phyloP scores from a whole-genome alignment of 1,139 yeast genomes.

The Keqinozyma sinolaborantium region DNA sequence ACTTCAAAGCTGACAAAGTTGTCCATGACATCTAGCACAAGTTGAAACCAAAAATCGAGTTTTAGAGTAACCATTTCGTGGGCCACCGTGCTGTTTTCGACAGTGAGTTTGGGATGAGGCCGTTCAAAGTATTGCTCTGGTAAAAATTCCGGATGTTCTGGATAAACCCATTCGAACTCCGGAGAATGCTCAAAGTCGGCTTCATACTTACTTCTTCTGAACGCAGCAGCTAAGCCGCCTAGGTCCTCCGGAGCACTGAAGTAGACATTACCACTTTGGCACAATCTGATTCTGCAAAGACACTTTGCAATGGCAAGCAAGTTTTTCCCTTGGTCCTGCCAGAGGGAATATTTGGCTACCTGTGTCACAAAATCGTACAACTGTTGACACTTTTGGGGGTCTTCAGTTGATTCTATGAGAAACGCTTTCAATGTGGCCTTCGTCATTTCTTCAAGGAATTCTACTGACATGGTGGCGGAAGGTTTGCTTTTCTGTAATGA shows the following conservation, averaged over 20 bases:
- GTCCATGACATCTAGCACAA: slow-evolving; percentile 50
- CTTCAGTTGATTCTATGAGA: slow-evolving; percentile 18
- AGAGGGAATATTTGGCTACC: slow-evolving; percentile 26
- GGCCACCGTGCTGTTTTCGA: slow-evolving; percentile 9
- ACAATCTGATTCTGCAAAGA: slow-evolving; percentile 53
- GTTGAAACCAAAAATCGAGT: slow-evolving; percentile 49
- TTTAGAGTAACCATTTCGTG: slow-evolving; percentile 28
- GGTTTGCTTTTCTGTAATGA: background rate
- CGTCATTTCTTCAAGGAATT: slow-evolving; percentile 21
- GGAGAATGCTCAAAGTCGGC: slow-evolving; percentile 13
- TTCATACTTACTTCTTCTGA: slow-evolving; percentile 44
- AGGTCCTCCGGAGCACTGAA: slow-evolving; percentile 58
- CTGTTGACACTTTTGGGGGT: slow-evolving; percentile 25
- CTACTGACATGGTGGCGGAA: slow-evolving; percentile 2
- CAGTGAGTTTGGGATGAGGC: slow-evolving; percentile 19
- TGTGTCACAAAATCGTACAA: slow-evolving; percentile 23
- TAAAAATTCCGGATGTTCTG: slow-evolving; percentile 51
- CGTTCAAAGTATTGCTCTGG: slow-evolving; percentile 38
- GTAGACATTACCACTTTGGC: slow-evolving; percentile 43
- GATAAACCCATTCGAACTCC: slow-evolving; percentile 51
- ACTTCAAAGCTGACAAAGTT: slow-evolving; percentile 66
- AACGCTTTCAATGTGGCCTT: slow-evolving; percentile 32
- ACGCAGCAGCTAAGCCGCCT: slow-evolving; percentile 62
- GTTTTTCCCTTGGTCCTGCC: slow-evolving; percentile 23
- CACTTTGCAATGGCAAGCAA: slow-evolving; percentile 51